Evolutionary conservation across 148 eudicot genomes (phyloP), one percentile per base, ranked within the genome.

Genomic region (Chenopodium formosanum): DNA sequence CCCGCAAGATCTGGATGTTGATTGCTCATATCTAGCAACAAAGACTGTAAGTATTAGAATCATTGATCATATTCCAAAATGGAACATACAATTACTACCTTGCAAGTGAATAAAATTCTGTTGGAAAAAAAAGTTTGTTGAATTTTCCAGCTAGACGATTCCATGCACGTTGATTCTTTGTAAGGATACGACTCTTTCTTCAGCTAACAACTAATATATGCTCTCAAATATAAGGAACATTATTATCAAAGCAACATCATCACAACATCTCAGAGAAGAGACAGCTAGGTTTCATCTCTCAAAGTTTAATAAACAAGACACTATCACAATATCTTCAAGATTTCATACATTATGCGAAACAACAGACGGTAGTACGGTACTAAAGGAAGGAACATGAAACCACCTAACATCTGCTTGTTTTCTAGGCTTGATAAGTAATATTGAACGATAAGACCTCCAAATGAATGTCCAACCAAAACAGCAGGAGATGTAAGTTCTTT

Each of bases 391-490:
- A 74, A 46, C 34, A 64, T 16, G 62, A 70, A 76, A 40, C 73
- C 73, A 92, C 97, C 91, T 82, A 71, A 9, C 52, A 82, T 70
- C 64, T 87, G 81, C 70, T 82, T 78, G 78, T 83, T 87, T 75
- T 82, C 75, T 56, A 83, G 79, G 79, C 84, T 86, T 31, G 97
- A 91, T 58, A 93, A 83, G 88, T 94, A 94, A 81, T 89, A 89
- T 83, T 94, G 98, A 85, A 94, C 97, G 67, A 93, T 89, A 23
- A 91, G 93, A 32, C 98, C 97, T 73, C 98, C 98, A 91, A 94
- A 94, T 34, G 98, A 94, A 86, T 94, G 98, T 52, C 97, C 98
- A 83, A 93, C 81, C 86, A 94, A 88, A 73, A 93, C 91, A 31
- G 97, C 91, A 50, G 92, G 89, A 23, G 84, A 80, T 29, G 69